These are phyloP conservation scores for Ophiostoma angusticollis DNA, from an alignment of 2,329 filamentous ascomycete species.

Conservation along the genomic window DNA sequence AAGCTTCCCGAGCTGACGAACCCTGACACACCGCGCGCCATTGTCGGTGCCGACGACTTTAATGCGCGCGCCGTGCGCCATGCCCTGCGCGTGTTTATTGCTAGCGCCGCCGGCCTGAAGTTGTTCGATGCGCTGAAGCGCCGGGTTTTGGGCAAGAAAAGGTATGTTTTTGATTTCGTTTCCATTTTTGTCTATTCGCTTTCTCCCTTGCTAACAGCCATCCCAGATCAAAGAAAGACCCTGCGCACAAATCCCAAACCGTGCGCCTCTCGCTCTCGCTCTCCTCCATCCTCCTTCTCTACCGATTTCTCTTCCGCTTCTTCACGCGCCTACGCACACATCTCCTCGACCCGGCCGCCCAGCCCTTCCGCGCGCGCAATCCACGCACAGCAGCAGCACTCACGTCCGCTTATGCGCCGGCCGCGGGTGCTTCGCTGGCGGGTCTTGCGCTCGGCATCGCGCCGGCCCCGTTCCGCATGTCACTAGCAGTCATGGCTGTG, in stretches of 20 bases:
- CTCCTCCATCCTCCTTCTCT: slow-evolving; percentile 68
- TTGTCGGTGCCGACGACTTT: slow-evolving; percentile 44
- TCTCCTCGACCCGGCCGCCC: slow-evolving; percentile 66
- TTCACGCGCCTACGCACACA: slow-evolving; percentile 67
- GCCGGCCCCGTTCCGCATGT: slow-evolving; percentile 53
- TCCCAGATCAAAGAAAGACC: slow-evolving; percentile 28
- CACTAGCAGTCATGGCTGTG: slow-evolving; percentile 67
- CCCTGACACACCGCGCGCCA: slow-evolving; percentile 4
- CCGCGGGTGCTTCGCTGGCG: slow-evolving; percentile 78
- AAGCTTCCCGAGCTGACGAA: slow-evolving; percentile 11
- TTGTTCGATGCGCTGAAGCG: slow-evolving; percentile 41
- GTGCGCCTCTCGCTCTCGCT: slow-evolving; percentile 71
- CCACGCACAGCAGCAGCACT: slow-evolving; percentile 61
- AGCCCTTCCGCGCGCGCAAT: slow-evolving; percentile 71
- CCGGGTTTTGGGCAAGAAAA: slow-evolving; percentile 31
- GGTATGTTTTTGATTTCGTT: slow-evolving; percentile 21
- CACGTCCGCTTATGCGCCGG: slow-evolving; percentile 73
- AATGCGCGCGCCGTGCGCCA: slow-evolving; percentile 59
- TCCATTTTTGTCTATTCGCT: slow-evolving; percentile 21
- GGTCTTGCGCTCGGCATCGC: slow-evolving; percentile 72
- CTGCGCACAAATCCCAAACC: slow-evolving; percentile 52
- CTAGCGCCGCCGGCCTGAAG: slow-evolving; percentile 50
- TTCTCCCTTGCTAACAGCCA: not conserved
- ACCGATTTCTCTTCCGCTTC: slow-evolving; percentile 83
- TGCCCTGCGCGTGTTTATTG: slow-evolving; percentile 56